Percentiles rank a stretch among this genome's conserved stretches.
Evolutionary conservation across 441 rosid genomes (phyloP).

Genomic region (Oxalis stricta): DNA sequence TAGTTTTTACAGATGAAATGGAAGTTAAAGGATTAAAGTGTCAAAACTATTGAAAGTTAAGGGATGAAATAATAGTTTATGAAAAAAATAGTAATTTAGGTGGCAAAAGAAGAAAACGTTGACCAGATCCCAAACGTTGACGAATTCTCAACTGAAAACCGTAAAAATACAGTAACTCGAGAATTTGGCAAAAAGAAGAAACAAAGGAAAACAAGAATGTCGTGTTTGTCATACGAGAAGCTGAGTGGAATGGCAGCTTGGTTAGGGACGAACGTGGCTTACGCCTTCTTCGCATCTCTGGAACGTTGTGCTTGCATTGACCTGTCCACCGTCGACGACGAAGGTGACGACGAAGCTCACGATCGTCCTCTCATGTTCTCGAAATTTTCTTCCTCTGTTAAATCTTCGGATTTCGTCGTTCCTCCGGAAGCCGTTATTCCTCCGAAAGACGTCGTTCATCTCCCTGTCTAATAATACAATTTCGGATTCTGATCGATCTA

Average conservation of each 20-base stretch:
- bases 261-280: conserved; percentile 27
- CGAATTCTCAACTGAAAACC: background rate
- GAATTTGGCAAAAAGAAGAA: no score
- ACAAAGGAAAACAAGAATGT: background rate
- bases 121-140: no score
- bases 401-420: background rate
- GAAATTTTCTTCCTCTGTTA: conserved; percentile 2
- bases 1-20: no score
- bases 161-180: no score
- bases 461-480: no score
- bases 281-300: conserved; percentile 34
- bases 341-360: conserved; percentile 18
- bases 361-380: conserved; percentile 23
- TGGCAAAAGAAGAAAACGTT: no score
- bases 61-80: no score
- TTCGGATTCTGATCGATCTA: no score
- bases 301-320: conserved; percentile 35
- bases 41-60: no score
- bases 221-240: conserved; percentile 15
- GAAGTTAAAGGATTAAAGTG: no score
- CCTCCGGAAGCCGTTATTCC: no score
- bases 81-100: no score
- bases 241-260: conserved; percentile 22
- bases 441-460: conserved; percentile 4
- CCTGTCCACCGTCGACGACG: conserved; percentile 29